Base-by-base conservation (phyloP, 805 yeast species). In the Teunomyces aglyptinius region DNA sequence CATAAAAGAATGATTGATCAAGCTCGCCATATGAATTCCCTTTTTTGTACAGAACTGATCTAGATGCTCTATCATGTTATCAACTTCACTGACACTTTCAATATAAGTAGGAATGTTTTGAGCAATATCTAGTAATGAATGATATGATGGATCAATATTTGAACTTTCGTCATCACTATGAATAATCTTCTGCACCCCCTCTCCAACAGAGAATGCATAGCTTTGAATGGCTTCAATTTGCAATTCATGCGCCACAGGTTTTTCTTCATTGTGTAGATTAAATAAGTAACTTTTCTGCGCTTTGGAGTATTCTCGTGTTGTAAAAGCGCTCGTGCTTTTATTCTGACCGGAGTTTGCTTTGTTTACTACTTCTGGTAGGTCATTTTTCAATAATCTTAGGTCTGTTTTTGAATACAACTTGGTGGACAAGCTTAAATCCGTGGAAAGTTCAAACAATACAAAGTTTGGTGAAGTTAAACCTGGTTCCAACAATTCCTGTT, bases 21-120 rank as follows among this genome's bases (percentile, higher is more conserved):
- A 35, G 34, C 60, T 56, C 3, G 44, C 24, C 18, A 58, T 41
- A 5, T n/a, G 12, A 12, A 52, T 52, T 1, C 54, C 58, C 16
- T 54, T 49, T 3, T 44, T 42, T 4, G 49, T 36, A 45, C 56
- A 65, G 39, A 58, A 59, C n/a, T 42, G 41, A 15, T 53, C 53
- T 38, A 67, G 43, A 43, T 68, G 73, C 10, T 51, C 50, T 18
- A 70, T 29, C 74, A 70, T 68, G 12, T 61, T 56, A 43, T 67
- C 70, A 19, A 69, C 45, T 43, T 68, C 73, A 1, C 43, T 48
- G 6, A 61, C 39, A 22, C 63, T 61, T 3, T 44, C 33, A 3
- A 64, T 38, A 12, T 41, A 44, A 15, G 44, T 29, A 6, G 63
- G 59, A 18, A 53, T 41, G 15, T 38, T 33, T 6, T 45, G 47